Evolutionary conservation across 2,329 filamentous ascomycete species (phyloP).

Genomic region (Aureobasidium sp.): DNA sequence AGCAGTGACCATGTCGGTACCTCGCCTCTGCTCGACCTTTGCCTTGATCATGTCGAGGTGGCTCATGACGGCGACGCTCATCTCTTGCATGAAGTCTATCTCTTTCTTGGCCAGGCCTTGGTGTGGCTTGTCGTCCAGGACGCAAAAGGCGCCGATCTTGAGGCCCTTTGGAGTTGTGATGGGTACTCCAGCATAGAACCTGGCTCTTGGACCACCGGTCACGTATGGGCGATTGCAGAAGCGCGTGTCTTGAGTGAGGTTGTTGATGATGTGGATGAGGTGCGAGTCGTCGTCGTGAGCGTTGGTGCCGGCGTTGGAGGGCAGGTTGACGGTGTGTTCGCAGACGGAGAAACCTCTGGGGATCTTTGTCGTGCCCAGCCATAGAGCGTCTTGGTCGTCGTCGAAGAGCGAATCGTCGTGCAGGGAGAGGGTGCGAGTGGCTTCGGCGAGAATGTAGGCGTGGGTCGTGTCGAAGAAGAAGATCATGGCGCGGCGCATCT

Average conservation of each 20-base stretch:
- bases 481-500: constrained; percentile 31
- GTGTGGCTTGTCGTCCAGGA: constrained; percentile 52
- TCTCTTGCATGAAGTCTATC: constrained; percentile 50
- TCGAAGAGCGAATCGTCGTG: constrained; percentile 32
- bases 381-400: constrained; percentile 26
- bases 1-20: constrained; percentile 19
- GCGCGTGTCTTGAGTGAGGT: constrained; percentile 28
- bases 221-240: constrained; percentile 28
- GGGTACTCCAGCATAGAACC: constrained; percentile 55
- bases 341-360: constrained; percentile 30
- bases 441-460: constrained; percentile 47
- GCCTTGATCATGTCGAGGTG: constrained; percentile 30
- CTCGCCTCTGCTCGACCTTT: constrained; percentile 25
- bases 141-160: constrained; percentile 54
- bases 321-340: constrained; percentile 26
- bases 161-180: constrained; percentile 52
- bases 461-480: constrained; percentile 43
- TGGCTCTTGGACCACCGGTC: constrained; percentile 19
- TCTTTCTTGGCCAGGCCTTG: constrained; percentile 44
- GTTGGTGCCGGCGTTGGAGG: constrained; percentile 15
- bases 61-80: constrained; percentile 32
- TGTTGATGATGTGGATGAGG: constrained; percentile 19
- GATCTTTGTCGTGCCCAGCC: constrained; percentile 31
- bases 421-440: constrained; percentile 37
- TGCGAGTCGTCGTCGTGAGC: constrained; percentile 19